phyloP scores from a whole-genome alignment of 495 filamentous ascomycete species.

The Jackrogersella minutella region DNA sequence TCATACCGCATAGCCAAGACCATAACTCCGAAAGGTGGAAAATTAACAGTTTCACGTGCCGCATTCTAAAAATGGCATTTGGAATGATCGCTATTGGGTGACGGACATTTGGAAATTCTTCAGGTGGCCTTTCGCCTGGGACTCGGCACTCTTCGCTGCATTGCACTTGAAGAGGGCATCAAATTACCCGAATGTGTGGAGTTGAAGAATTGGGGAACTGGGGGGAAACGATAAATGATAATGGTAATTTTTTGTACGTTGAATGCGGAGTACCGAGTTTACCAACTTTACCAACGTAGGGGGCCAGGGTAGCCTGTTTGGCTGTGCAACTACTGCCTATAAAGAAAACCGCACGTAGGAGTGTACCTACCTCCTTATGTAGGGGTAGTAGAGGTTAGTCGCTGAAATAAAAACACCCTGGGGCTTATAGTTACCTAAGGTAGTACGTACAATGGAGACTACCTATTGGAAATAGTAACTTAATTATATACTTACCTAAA shows the following conservation, averaged over 20 bases:
- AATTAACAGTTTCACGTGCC: neutral
- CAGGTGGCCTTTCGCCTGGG: conserved; percentile 1
- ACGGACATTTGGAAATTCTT: conserved; percentile 1
- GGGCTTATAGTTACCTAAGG: no score
- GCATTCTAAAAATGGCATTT: neutral
- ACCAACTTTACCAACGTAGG: no score
- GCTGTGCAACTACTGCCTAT: neutral
- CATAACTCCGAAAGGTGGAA: neutral
- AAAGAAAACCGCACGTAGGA: no score
- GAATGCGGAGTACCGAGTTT: conserved; percentile 33
- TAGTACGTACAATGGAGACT: no score
- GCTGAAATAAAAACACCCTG: conserved; percentile 18
- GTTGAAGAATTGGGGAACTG: conserved; percentile 40
- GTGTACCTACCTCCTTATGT: no score
- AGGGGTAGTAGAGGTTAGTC: neutral
- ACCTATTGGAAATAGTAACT: neutral
- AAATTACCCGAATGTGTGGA: conserved; percentile 41
- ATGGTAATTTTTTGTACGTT: neutral
- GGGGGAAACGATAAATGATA: conserved; percentile 3
- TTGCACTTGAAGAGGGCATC: neutral
- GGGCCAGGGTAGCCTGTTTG: conserved; percentile 1
- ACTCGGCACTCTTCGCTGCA: conserved; percentile 7
- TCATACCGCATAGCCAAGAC: neutral
- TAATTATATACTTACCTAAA: conserved; percentile 1
- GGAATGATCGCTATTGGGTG: neutral